Conservation (phyloP, 192 early-diverging fungal species). For the Backusella tarrabulga region DNA sequence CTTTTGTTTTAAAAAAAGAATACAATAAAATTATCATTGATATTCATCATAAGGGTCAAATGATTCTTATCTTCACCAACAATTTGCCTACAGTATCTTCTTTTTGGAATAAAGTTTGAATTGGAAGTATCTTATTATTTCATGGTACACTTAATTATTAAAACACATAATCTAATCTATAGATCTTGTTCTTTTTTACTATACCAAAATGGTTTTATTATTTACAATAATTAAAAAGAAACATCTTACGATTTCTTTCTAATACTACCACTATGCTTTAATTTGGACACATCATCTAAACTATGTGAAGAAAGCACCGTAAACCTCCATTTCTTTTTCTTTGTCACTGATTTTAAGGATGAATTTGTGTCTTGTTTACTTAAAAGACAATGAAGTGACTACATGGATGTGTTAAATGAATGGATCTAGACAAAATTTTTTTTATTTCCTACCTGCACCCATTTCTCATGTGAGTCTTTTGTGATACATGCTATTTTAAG, state of each 20-base stretch:
- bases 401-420: not conserved
- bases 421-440: not conserved
- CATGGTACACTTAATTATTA: no score
- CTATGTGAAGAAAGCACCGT: not conserved
- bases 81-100: no score
- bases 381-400: not conserved
- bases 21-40: no score
- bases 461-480: slow-evolving; percentile 65
- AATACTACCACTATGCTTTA: not conserved
- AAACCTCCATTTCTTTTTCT: not conserved
- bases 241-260: not conserved
- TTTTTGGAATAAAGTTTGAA: no score
- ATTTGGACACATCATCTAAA: not conserved
- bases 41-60: no score
- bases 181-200: no score
- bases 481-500: slow-evolving; percentile 66
- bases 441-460: slow-evolving; percentile 56
- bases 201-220: not conserved
- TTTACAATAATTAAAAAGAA: not conserved
- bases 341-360: not conserved
- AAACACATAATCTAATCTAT: no score
- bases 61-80: no score
- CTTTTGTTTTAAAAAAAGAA: not conserved
- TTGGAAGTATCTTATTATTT: not conserved
- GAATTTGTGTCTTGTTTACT: not conserved